phyloP scores from a whole-genome alignment of 1,139 yeast genomes.

The Debaryomyces psychrophilus region DNA sequence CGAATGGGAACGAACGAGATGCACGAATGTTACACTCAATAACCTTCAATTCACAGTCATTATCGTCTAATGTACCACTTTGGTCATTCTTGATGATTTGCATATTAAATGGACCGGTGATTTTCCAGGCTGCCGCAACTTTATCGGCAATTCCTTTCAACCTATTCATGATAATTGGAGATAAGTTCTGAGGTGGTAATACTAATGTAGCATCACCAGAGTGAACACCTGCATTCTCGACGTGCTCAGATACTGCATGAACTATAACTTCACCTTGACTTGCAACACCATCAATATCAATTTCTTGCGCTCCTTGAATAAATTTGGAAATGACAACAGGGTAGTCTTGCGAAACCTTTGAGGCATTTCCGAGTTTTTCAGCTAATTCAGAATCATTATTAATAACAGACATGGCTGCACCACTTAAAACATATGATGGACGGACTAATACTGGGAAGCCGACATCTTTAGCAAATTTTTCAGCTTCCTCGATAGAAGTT shows the following conservation, averaged over 20 bases:
- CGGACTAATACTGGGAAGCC: constrained; percentile 96
- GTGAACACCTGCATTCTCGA: constrained; percentile 98
- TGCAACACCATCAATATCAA: constrained; percentile 97
- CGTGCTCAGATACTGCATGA: constrained; percentile 97
- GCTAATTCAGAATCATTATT: constrained; percentile 77
- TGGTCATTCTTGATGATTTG: constrained; percentile 80
- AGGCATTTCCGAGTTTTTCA: constrained; percentile 78
- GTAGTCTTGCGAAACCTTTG: constrained; percentile 90
- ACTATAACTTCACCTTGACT: constrained; percentile 82
- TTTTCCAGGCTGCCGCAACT: constrained; percentile 92
- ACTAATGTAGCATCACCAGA: constrained; percentile 98
- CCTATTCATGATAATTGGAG: constrained; percentile 60
- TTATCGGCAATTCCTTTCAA: constrained; percentile 83
- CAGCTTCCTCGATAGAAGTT: constrained; percentile 84
- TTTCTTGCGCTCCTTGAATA: constrained; percentile 94
- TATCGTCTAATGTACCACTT: constrained; percentile 46
- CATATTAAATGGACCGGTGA: constrained; percentile 98
- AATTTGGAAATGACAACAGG: constrained; percentile 97
- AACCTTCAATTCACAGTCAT: constrained; percentile 74
- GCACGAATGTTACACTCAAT: constrained; percentile 99
- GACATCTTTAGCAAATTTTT: constrained; percentile 79
- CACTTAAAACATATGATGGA: constrained; percentile 95
- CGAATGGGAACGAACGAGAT: constrained; percentile 98
- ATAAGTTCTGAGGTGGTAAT: constrained; percentile 82
- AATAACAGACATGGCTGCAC: constrained; percentile 98